phyloP scores from a whole-genome alignment of 169 alveolate species.

The Plasmodium gonderi region DNA sequence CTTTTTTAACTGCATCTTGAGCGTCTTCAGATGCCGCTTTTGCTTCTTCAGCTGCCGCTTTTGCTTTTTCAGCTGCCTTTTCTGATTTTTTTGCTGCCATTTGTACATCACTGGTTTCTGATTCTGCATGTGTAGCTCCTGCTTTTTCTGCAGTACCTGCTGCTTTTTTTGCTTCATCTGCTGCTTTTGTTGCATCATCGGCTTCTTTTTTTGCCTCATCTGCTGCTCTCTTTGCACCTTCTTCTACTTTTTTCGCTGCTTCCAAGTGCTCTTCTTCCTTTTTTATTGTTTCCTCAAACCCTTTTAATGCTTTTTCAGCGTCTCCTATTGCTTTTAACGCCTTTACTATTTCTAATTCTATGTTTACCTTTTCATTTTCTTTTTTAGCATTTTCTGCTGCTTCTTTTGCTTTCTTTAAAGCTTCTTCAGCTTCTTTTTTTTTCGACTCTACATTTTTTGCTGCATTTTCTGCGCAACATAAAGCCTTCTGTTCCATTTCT shows the following conservation, averaged over 20 bases:
- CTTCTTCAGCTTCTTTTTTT: not conserved
- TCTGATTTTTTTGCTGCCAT: not conserved
- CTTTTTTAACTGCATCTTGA: not conserved
- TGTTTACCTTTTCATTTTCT: not conserved
- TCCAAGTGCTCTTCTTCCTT: not conserved
- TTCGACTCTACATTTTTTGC: not conserved
- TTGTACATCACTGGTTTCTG: not conserved
- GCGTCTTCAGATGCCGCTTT: too few relatives aligned
- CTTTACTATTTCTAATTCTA: not conserved
- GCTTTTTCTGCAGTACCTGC: not conserved
- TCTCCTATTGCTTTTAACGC: too few relatives aligned
- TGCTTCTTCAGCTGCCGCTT: not conserved
- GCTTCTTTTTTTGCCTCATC: not conserved
- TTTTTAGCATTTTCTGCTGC: too few relatives aligned
- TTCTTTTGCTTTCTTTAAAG: not conserved
- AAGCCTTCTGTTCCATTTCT: not conserved
- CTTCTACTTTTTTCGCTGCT: not conserved
- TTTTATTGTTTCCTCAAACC: not conserved
- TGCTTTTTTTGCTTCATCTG: not conserved
- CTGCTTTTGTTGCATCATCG: not conserved
- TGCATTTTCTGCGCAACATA: not conserved
- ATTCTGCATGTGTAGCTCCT: not conserved
- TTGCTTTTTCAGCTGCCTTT: not conserved
- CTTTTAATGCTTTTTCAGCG: not conserved
- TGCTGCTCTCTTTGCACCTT: not conserved